Conservation (phyloP, 306 rosid genomes). For the Malus sylvestris region DNA sequence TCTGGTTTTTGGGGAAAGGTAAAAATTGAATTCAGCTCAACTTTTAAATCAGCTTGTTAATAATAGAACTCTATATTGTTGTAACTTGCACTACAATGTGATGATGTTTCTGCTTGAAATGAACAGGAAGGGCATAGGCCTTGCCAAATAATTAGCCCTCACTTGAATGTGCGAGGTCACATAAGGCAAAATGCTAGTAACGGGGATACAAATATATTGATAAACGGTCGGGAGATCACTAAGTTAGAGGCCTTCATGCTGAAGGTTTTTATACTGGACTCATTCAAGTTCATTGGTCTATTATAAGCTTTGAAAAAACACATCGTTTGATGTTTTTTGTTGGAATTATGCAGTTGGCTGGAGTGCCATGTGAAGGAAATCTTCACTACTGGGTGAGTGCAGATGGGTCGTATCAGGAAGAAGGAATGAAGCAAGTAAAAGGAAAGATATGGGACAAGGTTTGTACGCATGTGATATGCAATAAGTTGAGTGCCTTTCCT, state of each 20-base stretch:
- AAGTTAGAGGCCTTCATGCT: conserved; percentile 48
- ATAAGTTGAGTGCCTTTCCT: conserved; percentile 12
- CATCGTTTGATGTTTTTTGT: conserved; percentile 4
- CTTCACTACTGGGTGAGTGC: conserved; percentile 57
- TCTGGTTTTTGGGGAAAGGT: conserved; percentile 93
- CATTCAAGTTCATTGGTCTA: background rate
- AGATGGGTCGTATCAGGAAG: conserved; percentile 75
- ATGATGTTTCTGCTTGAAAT: conserved; percentile 17
- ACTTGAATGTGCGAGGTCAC: conserved; percentile 44
- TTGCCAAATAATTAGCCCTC: conserved; percentile 54
- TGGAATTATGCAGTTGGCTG: conserved; percentile 40
- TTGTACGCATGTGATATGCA: conserved; percentile 7
- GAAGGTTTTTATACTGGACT: conserved; percentile 31
- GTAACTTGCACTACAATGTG: conserved; percentile 5
- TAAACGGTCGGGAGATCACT: conserved; percentile 57
- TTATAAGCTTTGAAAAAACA: background rate
- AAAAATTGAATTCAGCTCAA: conserved; percentile 6
- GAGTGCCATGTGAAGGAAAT: conserved; percentile 70
- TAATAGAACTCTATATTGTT: background rate
- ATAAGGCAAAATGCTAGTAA: conserved; percentile 44
- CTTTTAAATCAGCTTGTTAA: background rate
- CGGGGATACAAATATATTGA: conserved; percentile 53
- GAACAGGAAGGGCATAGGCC: conserved; percentile 61
- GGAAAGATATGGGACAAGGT: conserved; percentile 76
- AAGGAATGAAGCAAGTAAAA: conserved; percentile 53